Evolutionary conservation across 805 yeast genomes (phyloP).

Genomic region (Wickerhamomyces queroliae): DNA sequence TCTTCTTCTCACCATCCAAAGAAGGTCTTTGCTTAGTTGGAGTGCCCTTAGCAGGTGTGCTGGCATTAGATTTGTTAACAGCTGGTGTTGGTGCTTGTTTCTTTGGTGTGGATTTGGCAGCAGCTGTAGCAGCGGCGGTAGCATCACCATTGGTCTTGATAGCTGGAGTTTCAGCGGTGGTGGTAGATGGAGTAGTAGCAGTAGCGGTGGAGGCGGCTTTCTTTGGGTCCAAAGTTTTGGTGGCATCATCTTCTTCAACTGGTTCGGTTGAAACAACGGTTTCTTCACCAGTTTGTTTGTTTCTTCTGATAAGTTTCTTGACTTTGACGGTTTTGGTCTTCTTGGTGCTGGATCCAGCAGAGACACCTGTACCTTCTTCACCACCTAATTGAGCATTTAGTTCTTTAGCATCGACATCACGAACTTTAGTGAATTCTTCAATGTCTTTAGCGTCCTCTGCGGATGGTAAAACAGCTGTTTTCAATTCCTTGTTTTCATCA

Average conservation of each 20-base stretch:
- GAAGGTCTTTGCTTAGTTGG: background rate
- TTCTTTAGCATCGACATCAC: no score
- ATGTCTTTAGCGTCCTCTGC: constrained; percentile 7
- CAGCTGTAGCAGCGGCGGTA: constrained; percentile 12
- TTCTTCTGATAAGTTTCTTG: constrained; percentile 32
- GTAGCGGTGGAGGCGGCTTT: background rate
- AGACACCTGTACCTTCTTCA: constrained; percentile 20
- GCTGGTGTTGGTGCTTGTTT: background rate
- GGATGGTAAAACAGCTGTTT: no score
- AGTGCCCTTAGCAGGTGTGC: constrained; percentile 1
- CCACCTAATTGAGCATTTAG: no score
- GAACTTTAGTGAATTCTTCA: constrained; percentile 13
- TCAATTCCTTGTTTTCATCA: no score
- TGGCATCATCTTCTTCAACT: constrained; percentile 14
- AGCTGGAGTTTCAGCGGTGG: no score
- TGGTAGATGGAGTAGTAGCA: constrained; percentile 1
- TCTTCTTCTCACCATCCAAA: constrained; percentile 13
- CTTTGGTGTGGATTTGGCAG: no score
- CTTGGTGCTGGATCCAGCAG: no score
- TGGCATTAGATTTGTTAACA: background rate
- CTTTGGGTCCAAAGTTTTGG: constrained; percentile 16
- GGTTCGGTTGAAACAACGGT: constrained; percentile 28
- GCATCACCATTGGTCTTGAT: constrained; percentile 9
- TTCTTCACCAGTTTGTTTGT: constrained; percentile 36
- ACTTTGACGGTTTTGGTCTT: constrained; percentile 26